Conservation (phyloP, 2,329 filamentous ascomycete genomes). For the Aspergillus sp. region DNA sequence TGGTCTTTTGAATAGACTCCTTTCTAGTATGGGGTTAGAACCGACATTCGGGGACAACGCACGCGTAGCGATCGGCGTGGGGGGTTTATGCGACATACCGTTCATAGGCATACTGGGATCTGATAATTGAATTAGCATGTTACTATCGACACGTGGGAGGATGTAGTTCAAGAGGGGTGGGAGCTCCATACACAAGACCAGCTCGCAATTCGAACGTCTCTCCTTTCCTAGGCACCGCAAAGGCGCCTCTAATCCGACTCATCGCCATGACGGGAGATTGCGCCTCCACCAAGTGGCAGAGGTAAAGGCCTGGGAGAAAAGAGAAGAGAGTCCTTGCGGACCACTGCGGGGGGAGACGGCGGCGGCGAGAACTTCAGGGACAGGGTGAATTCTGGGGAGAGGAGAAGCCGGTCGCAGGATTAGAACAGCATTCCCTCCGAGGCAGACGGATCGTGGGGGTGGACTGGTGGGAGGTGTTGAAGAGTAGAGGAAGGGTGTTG, state of each 20-base stretch:
- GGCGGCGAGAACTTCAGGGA: slow-evolving; percentile 26
- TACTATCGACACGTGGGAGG: neutral
- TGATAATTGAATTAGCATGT: slow-evolving; percentile 37
- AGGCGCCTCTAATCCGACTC: slow-evolving; percentile 91
- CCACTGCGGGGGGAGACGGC: slow-evolving; percentile 34
- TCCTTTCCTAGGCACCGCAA: slow-evolving; percentile 89
- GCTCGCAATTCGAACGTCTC: slow-evolving; percentile 97
- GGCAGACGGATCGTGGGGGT: neutral
- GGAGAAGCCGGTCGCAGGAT: neutral
- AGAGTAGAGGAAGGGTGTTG: slow-evolving; percentile 6
- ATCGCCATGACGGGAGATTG: slow-evolving; percentile 69
- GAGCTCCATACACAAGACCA: slow-evolving; percentile 65
- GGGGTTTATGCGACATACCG: slow-evolving; percentile 47
- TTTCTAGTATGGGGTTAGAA: slow-evolving; percentile 58
- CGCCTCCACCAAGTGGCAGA: slow-evolving; percentile 28
- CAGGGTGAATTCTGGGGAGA: slow-evolving; percentile 2
- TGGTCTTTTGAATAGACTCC: slow-evolving; percentile 98
- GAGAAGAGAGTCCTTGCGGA: slow-evolving; percentile 13
- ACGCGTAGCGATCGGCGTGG: neutral
- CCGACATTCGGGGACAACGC: neutral
- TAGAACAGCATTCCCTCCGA: slow-evolving; percentile 2
- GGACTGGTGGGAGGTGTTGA: slow-evolving; percentile 1
- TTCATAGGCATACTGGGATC: slow-evolving; percentile 99
- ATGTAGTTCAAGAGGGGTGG: slow-evolving; percentile 5
- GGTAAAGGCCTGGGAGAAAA: slow-evolving; percentile 8